phyloP scores from a whole-genome alignment of 2,329 filamentous ascomycete species.

The Myriosclerotinia scirpicola region DNA sequence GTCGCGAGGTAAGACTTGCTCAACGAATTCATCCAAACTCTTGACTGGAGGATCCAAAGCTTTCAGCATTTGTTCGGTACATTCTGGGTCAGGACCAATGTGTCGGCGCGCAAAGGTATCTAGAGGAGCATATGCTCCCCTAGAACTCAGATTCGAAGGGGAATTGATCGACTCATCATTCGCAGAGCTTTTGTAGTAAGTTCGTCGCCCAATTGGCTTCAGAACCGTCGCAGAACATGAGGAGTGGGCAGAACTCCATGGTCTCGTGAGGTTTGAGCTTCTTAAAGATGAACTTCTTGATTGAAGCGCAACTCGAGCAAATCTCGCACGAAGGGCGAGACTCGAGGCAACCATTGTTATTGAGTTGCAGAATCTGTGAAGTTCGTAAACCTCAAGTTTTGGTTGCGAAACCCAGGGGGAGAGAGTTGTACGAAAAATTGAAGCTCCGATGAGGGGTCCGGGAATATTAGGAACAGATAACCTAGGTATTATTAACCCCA shows the following conservation, averaged over 20 bases:
- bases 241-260: conserved; percentile 32
- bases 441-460: conserved; percentile 31
- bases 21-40: conserved; percentile 78
- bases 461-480: conserved; percentile 26
- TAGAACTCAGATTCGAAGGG: conserved; percentile 28
- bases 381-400: conserved; percentile 9
- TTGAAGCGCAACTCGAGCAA: conserved; percentile 31
- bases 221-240: conserved; percentile 24
- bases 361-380: conserved; percentile 17
- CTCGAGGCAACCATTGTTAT: conserved; percentile 34
- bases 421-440: conserved; percentile 8
- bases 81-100: conserved; percentile 75
- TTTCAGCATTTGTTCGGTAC: conserved; percentile 76
- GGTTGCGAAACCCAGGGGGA: neutral
- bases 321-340: conserved; percentile 33
- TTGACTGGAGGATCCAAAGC: conserved; percentile 71
- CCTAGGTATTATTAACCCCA: conserved; percentile 1
- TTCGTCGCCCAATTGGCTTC: conserved; percentile 32
- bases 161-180: conserved; percentile 35
- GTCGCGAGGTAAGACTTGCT: conserved; percentile 77
- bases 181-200: conserved; percentile 40
- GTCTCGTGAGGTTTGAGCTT: conserved; percentile 30
- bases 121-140: conserved; percentile 47
- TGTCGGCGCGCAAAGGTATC: conserved; percentile 74
- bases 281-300: conserved; percentile 25